phyloP scores from a whole-genome alignment of 2,329 filamentous ascomycete species.

The Fusarium sp. region DNA sequence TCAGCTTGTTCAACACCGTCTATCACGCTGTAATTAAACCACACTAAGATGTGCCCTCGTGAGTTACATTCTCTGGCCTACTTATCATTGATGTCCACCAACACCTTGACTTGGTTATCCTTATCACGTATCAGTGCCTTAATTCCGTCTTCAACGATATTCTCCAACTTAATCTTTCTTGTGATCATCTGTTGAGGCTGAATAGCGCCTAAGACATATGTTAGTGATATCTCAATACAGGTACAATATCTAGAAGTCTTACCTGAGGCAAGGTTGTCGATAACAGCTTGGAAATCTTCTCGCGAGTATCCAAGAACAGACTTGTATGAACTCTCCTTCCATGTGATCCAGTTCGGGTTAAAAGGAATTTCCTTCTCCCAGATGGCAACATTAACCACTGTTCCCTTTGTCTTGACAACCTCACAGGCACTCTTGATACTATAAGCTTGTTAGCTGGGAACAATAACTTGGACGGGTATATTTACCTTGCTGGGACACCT shows the following conservation, averaged over 20 bases:
- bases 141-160: constrained; percentile 70
- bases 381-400: constrained; percentile 74
- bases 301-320: constrained; percentile 45
- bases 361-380: constrained; percentile 64
- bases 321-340: constrained; percentile 46
- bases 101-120: constrained; percentile 73
- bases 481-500: constrained; percentile 59
- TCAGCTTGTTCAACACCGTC: neutral
- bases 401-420: constrained; percentile 66
- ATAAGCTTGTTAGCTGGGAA: neutral
- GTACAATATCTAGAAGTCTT: rapidly evolving
- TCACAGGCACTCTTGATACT: constrained; percentile 57
- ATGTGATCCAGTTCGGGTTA: constrained; percentile 49
- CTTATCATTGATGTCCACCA: constrained; percentile 61
- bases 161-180: constrained; percentile 66
- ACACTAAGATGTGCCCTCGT: neutral
- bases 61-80: neutral
- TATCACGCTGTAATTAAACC: neutral
- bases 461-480: rapidly evolving
- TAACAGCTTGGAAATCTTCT: constrained; percentile 68
- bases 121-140: constrained; percentile 69
- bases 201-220: constrained; percentile 57
- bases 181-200: constrained; percentile 72
- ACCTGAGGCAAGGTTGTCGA: constrained; percentile 55
- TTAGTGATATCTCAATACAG: constrained; percentile 4